These are phyloP conservation scores for Suhomyces yuchorum DNA, from an alignment of 1,139 yeast species.

Conservation along the genomic window DNA sequence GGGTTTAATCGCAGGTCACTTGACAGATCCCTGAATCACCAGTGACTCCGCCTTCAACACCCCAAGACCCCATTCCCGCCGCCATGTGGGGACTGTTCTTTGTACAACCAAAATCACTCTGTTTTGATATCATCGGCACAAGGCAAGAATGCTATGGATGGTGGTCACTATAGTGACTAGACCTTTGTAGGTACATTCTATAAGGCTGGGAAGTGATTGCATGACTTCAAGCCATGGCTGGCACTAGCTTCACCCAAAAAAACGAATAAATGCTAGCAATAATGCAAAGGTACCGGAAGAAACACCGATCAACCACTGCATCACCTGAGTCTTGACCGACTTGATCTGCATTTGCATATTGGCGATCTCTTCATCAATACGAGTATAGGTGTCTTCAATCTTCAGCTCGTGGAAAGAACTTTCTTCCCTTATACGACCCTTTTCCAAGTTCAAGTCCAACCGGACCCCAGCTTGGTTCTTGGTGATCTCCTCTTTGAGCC, in stretches of 20 bases:
- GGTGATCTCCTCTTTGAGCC: conserved; percentile 87
- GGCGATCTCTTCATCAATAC: conserved; percentile 93
- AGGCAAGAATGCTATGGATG: too few relatives aligned
- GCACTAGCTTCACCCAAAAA: conserved; percentile 64
- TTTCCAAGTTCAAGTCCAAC: conserved; percentile 86
- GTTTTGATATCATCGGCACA: too few relatives aligned
- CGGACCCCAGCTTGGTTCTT: conserved; percentile 89
- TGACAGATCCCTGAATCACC: background rate
- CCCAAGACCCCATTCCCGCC: background rate
- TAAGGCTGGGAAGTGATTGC: too few relatives aligned
- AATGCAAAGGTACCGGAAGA: conserved; percentile 97
- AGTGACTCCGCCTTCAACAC: background rate
- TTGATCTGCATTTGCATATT: conserved; percentile 95
- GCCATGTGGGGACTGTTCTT: background rate
- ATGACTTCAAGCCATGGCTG: too few relatives aligned
- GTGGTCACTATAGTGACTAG: background rate
- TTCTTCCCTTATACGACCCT: conserved; percentile 94
- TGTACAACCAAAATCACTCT: too few relatives aligned
- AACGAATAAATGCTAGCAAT: conserved; percentile 84
- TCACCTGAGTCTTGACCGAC: conserved; percentile 90
- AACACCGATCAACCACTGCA: conserved; percentile 98
- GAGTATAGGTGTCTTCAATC: conserved; percentile 90
- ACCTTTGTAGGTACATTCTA: too few relatives aligned
- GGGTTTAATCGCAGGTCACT: background rate
- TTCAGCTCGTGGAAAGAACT: conserved; percentile 88